Base-by-base conservation (phyloP, 371 early-diverging fungal genomes). In the Rhizomucor pusillus region DNA sequence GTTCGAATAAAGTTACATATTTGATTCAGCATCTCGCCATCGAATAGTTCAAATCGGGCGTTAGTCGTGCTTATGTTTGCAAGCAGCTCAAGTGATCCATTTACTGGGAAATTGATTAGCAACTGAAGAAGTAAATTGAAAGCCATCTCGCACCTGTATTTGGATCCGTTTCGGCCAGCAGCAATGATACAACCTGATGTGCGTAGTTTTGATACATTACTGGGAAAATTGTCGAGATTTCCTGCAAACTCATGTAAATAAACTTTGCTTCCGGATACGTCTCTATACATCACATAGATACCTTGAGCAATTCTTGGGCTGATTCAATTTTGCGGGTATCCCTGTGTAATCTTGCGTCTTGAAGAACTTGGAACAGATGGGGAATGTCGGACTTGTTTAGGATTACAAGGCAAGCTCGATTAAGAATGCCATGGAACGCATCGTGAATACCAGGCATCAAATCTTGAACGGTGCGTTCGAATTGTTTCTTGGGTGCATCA, bases 341-440 rank as follows among this genome's bases (percentile, higher is more conserved):
- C 10, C 56, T 46, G 7, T 33, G 13, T 2, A 29, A 18, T 3
- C 56, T 43, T 3, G 48, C 43, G 3, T 50, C 3, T 22, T 59
- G 56, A 13, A 65, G 14, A 12, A 65, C 43, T 25, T 36, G 52
- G 12, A 67, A 50, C 13, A 75, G 43, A 48, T 59, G 52, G 2
- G 71, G 57, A 57, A 65, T 53, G 43, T 35, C 47, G 12, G 54
- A 52, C 65, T 79, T 73, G 62, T 67, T 68, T 33, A 66, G 25
- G n/a, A 61, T 90, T 54, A 53, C 59, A 47, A 47, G 90, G 71
- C 22, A 90, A 61, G 47, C 85, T 60, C 50, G 74, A 76, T 56
- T 81, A 29, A 93, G 65, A 7, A 94, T 64, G 9, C 88, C 65
- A 3, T 81, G 73, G 23, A 93, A 90, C 0, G 88, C 77, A 22